Base-by-base conservation (phyloP, 2,329 filamentous ascomycete genomes). In the Sporothrix pseudoabietina region DNA sequence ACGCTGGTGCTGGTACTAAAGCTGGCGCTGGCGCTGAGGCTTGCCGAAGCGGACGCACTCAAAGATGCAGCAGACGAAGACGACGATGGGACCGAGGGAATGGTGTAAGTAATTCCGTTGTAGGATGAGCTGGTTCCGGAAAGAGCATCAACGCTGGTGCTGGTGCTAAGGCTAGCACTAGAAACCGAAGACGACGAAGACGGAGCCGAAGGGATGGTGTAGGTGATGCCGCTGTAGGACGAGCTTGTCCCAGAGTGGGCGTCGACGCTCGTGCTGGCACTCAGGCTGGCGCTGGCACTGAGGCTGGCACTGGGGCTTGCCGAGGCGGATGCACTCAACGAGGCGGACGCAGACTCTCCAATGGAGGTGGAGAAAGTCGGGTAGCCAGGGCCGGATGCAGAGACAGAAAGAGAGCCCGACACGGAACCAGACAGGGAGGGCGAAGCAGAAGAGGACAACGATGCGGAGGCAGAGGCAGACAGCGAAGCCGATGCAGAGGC, bases 91-190 rank as follows among this genome's bases (percentile, higher is more conserved):
- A 19, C 19, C 19, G 59, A 63, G 19, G 35, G 59, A n/a, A 41
- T 63, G 9, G 16, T 63, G 16, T 41, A 63, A 32, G 19, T 41
- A 4, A 41, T 14, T 16, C 16, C n/a, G 32, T 19, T 26, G 59
- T 44, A 65, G 59, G 59, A 44, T 26, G 35, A 44, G 59, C 59
- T 65, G n/a, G 59, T 26, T 8, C 35, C n/a, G 26, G 59, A 65
- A 16, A 65, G 19, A 4, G 35, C n/a, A 8, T 9, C 59, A 5
- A 65, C 59, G 35, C 39, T 65, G 32, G 59, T 22, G 16, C 22
- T 44, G 5, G 26, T 4, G 32, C 55, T 14, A 14, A 47, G 3
- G 8, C 41, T 52, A 41, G 22, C 5, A 9, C 39, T 39, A 8
- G 57, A 26, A 14, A 30, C 61, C 9, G 61, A 47, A 14, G 61